phyloP scores from a whole-genome alignment of 2,329 filamentous ascomycete genomes.

The Aspergillus sp. region DNA sequence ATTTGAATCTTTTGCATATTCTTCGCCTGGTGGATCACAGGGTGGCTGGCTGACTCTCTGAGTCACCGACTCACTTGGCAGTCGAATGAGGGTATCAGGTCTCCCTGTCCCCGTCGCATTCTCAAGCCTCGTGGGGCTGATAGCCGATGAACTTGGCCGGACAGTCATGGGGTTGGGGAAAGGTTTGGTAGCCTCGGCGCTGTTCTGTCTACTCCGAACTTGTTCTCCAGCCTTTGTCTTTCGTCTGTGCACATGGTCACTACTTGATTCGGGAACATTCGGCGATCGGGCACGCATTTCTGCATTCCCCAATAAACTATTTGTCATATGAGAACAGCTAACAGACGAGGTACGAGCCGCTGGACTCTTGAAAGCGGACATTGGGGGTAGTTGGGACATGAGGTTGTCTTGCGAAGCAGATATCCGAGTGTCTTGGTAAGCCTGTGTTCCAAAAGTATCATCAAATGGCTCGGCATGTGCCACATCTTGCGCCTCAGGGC shows the following conservation, averaged over 20 bases:
- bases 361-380: neutral
- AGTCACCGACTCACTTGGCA: neutral
- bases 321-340: neutral
- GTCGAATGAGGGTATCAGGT: neutral
- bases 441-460: constrained; percentile 17
- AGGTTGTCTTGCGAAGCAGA: constrained; percentile 21
- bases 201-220: neutral
- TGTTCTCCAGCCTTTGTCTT: neutral
- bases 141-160: neutral
- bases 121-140: no score
- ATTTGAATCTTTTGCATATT: neutral
- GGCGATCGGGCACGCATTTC: neutral
- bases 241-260: neutral
- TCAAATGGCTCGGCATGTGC: constrained; percentile 2
- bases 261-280: neutral
- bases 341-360: neutral
- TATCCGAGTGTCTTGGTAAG: constrained; percentile 10
- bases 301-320: constrained; percentile 12
- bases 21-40: neutral
- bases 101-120: neutral
- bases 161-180: neutral
- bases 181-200: neutral
- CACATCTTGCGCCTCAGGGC: neutral
- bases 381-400: constrained; percentile 24
- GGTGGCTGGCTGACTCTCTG: no score